Percentiles rank a stretch among this genome's conserved stretches.
phyloP scores from a whole-genome alignment of 768 basidiomycete species.

The Mycena rosella region DNA sequence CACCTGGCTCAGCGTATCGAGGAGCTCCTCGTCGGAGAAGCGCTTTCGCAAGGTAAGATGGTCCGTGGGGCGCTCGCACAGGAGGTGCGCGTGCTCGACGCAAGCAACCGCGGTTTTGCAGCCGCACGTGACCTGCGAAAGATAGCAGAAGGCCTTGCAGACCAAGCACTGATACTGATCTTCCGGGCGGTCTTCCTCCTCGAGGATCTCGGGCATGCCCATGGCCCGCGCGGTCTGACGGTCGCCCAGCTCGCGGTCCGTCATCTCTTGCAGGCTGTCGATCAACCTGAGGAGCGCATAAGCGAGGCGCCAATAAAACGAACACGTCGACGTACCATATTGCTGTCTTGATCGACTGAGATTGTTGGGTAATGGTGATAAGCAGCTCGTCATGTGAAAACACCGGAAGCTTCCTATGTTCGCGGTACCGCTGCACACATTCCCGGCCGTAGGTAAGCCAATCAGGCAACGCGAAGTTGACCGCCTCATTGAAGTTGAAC shows the following conservation, averaged over 20 bases:
- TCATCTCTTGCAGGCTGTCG: constrained; percentile 90
- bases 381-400: constrained; percentile 99
- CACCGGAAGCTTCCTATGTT: constrained; percentile 93
- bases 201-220: constrained; percentile 76
- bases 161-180: constrained; percentile 95
- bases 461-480: constrained; percentile 97
- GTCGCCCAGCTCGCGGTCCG: constrained; percentile 79
- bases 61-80: constrained; percentile 71
- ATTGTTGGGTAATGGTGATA: constrained; percentile 97
- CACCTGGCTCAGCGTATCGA: constrained; percentile 74
- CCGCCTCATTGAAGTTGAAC: constrained; percentile 99
- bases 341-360: constrained; percentile 91
- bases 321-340: constrained; percentile 74
- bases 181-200: constrained; percentile 86
- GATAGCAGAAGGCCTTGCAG: constrained; percentile 96
- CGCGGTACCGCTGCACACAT: constrained; percentile 91
- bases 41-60: constrained; percentile 80
- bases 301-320: not conserved
- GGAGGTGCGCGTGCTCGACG: constrained; percentile 82
- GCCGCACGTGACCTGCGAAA: constrained; percentile 89
- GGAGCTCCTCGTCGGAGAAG: constrained; percentile 83
- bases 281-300: constrained; percentile 71
- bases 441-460: constrained; percentile 92
- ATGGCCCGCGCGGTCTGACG: constrained; percentile 72
- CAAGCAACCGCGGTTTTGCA: constrained; percentile 88